phyloP scores from a whole-genome alignment of 2,329 filamentous ascomycete species.

The Ophiostoma himal-ulmi region DNA sequence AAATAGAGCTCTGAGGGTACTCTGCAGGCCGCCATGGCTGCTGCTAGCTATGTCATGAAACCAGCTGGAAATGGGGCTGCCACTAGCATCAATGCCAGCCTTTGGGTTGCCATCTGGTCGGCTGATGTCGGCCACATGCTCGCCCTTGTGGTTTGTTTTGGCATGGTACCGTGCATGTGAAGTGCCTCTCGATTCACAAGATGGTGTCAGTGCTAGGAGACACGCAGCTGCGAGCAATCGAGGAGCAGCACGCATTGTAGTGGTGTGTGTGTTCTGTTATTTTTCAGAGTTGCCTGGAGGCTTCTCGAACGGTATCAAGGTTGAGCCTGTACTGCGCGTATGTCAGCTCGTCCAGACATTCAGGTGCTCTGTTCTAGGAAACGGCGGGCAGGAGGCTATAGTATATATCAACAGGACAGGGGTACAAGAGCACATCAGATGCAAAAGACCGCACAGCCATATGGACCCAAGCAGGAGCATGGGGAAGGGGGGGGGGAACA shows the following conservation, averaged over 20 bases:
- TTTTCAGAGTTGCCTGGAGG: neutral
- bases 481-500: too few species aligned
- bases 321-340: neutral
- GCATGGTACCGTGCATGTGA: neutral
- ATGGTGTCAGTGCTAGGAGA: neutral
- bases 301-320: neutral
- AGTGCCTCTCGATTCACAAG: neutral
- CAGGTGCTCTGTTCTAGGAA: neutral
- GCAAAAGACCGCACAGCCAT: neutral
- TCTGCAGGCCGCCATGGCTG: neutral
- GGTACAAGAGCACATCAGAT: neutral
- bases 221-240: neutral
- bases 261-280: neutral
- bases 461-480: neutral
- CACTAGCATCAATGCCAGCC: neutral
- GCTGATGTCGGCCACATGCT: neutral
- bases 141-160: neutral
- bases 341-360: neutral
- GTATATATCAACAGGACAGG: neutral
- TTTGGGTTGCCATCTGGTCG: neutral
- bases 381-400: neutral
- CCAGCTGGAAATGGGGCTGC: neutral
- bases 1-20: neutral
- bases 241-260: neutral
- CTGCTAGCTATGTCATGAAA: neutral